Conservation (phyloP, 2,329 filamentous ascomycete genomes). For the Exophiala lecanii-corni region DNA sequence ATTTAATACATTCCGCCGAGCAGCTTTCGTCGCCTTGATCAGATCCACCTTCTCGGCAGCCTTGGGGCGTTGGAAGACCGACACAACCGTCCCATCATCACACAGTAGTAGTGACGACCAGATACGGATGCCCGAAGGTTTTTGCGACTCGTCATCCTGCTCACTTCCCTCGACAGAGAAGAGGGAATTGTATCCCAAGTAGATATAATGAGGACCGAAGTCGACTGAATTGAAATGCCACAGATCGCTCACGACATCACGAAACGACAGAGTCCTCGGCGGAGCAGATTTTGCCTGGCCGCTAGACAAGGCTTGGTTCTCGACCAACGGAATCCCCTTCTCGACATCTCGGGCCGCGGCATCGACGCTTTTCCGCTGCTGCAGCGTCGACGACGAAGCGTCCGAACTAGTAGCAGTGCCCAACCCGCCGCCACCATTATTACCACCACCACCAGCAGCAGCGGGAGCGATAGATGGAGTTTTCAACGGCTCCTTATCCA, state of each 20-base stretch:
- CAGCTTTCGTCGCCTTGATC: constrained; percentile 41
- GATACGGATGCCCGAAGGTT: constrained; percentile 10
- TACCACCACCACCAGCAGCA: background rate
- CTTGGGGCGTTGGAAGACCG: constrained; percentile 43
- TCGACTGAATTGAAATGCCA: constrained; percentile 73
- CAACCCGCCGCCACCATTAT: background rate
- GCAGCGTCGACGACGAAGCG: background rate
- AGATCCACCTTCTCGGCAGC: constrained; percentile 41
- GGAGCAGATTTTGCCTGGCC: background rate
- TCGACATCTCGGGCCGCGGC: constrained; percentile 7
- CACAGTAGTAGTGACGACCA: constrained; percentile 59
- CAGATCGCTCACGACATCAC: constrained; percentile 62
- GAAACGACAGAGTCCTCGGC: constrained; percentile 36
- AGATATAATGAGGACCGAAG: constrained; percentile 44
- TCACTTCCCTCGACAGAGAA: constrained; percentile 47
- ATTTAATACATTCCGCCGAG: constrained; percentile 55
- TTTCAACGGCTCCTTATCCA: too few species aligned
- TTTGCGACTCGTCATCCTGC: constrained; percentile 22
- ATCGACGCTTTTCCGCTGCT: background rate
- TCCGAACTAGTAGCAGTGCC: background rate
- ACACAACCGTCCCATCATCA: constrained; percentile 31
- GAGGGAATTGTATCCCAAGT: constrained; percentile 21
- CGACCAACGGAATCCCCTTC: constrained; percentile 5
- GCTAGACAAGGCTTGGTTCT: constrained; percentile 6
- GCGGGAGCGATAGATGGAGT: background rate